Evolutionary conservation across 805 yeast genomes (phyloP).

Genomic region (Hanseniaspora jakobsenii): DNA sequence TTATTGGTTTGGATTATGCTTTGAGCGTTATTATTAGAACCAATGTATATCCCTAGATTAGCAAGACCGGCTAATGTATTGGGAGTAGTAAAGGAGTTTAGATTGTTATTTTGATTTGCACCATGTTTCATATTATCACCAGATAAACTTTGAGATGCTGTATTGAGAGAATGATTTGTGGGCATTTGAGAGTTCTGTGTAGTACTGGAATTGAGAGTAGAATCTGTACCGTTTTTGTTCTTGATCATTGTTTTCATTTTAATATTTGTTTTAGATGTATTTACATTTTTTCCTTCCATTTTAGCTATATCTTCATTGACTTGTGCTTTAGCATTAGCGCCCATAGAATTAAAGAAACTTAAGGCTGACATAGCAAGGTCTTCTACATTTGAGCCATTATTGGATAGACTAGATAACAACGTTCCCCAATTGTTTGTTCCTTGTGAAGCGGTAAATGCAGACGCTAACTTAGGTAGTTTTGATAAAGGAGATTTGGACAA

Average conservation of each 20-base stretch:
- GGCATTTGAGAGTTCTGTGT: too few species aligned
- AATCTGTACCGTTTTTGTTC: too few species aligned
- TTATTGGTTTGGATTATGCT: conserved; percentile 18
- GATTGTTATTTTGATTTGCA: neutral
- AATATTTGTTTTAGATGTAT: too few species aligned
- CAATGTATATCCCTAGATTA: conserved; percentile 12
- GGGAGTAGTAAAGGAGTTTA: neutral
- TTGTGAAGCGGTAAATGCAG: conserved; percentile 1
- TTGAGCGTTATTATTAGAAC: conserved; percentile 19
- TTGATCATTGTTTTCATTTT: too few species aligned
- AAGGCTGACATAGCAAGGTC: conserved; percentile 7
- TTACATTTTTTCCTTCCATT: too few species aligned
- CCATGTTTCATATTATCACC: neutral
- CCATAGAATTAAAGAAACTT: conserved; percentile 1
- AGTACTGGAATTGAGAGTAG: too few species aligned
- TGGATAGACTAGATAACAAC: neutral
- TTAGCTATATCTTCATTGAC: too few species aligned
- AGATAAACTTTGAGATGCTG: too few species aligned
- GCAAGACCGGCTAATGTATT: conserved; percentile 5
- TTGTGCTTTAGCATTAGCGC: neutral
- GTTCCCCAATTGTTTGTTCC: neutral
- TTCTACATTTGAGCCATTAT: neutral
- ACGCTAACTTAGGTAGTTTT: conserved; percentile 8
- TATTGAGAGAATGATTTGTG: too few species aligned
- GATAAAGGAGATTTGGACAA: neutral